These are phyloP conservation scores for Melanogaster broomeanus DNA, from an alignment of 768 basidiomycete species.

Conservation along the genomic window DNA sequence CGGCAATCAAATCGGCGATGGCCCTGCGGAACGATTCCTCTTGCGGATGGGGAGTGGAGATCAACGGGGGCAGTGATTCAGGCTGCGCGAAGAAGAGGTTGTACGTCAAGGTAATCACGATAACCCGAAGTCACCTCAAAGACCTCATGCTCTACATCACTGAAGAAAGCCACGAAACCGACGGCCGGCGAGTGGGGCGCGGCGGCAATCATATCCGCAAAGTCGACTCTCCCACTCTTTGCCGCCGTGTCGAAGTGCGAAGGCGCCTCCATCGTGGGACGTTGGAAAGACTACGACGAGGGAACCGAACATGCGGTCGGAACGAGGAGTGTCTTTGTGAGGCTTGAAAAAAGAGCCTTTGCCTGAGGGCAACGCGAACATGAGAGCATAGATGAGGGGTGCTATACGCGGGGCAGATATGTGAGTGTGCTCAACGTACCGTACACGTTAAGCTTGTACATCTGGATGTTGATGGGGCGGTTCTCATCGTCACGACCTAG, in stretches of 20 bases:
- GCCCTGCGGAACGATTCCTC: neutral
- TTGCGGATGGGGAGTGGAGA: neutral
- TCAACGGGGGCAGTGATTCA: neutral
- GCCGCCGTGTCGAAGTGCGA: constrained; percentile 36
- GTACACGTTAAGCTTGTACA: constrained; percentile 49
- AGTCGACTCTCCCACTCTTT: constrained; percentile 40
- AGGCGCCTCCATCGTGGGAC: constrained; percentile 44
- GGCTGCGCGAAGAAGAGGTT: constrained; percentile 26
- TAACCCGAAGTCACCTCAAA: constrained; percentile 38
- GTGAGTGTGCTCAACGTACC: no score
- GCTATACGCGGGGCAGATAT: no score
- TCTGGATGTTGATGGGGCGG: constrained; percentile 28
- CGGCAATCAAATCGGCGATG: constrained; percentile 15
- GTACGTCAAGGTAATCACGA: constrained; percentile 45
- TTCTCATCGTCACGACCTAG: constrained; percentile 19
- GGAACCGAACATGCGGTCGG: constrained; percentile 48
- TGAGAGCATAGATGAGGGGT: neutral
- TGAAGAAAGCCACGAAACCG: constrained; percentile 44
- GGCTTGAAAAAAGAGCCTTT: constrained; percentile 50
- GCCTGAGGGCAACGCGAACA: constrained; percentile 20
- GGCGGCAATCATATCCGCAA: constrained; percentile 22
- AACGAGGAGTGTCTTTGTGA: constrained; percentile 49
- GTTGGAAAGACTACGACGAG: constrained; percentile 50
- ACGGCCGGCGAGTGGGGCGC: constrained; percentile 14
- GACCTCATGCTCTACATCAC: constrained; percentile 48